These are phyloP conservation scores for Teunomyces barrocoloradensis DNA, from an alignment of 805 yeast species.

Conservation along the genomic window DNA sequence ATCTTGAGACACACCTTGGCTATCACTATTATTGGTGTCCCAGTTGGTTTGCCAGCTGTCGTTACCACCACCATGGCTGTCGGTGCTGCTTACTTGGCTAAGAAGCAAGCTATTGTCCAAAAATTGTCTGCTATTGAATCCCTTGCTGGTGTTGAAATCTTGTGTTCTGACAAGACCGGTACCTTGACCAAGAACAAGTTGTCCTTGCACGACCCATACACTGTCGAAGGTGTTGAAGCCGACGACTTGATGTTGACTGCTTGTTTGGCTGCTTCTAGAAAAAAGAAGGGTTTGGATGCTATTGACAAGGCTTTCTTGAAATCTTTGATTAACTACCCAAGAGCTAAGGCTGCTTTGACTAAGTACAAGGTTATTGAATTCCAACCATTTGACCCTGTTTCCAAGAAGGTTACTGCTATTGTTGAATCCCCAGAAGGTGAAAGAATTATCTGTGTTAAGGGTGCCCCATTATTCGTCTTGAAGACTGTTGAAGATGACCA, in stretches of 20 bases:
- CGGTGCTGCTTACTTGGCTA: conserved; percentile 98
- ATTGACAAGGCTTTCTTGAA: conserved; percentile 96
- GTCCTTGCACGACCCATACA: conserved; percentile 94
- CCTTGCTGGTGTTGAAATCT: conserved; percentile 94
- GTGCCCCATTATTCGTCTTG: conserved; percentile 96
- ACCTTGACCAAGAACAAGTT: conserved; percentile 96
- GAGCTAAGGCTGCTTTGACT: conserved; percentile 88
- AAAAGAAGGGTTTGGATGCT: conserved; percentile 97
- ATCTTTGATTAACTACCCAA: conserved; percentile 82
- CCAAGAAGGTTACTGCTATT: conserved; percentile 92
- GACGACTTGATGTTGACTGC: conserved; percentile 97
- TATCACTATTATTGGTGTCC: conserved; percentile 96
- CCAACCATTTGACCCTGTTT: conserved; percentile 97
- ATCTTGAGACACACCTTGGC: conserved; percentile 92
- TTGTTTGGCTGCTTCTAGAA: conserved; percentile 95
- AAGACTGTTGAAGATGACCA: conserved; percentile 97
- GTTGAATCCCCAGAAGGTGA: conserved; percentile 97
- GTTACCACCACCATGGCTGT: conserved; percentile 99
- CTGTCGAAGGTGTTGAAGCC: conserved; percentile 94
- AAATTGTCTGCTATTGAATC: conserved; percentile 96
- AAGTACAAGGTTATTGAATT: conserved; percentile 93
- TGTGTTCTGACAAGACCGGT: conserved; percentile 98
- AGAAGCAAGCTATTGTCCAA: conserved; percentile 96
- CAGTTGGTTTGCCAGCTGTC: conserved; percentile 98
- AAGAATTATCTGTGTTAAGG: conserved; percentile 93